Base-by-base conservation (phyloP, 2,329 filamentous ascomycete species). In the Aspergillus terreus region DNA sequence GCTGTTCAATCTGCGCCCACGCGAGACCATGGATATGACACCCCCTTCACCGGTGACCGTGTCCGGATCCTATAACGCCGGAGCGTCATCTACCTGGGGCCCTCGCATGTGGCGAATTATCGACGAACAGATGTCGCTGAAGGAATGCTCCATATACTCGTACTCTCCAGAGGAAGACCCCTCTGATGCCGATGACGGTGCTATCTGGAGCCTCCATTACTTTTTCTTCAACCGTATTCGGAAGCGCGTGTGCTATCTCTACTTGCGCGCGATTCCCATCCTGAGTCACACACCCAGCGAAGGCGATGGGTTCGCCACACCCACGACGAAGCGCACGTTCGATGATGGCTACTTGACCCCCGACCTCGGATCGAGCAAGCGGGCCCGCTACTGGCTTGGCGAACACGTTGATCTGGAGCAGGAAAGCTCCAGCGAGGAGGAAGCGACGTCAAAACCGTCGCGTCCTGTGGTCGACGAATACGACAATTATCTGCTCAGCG, bases 221-320 rank as follows among this genome's bases (percentile, higher is more conserved):
- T 96, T 99, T 77, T 95, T 97, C 71, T 97, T 96, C 81, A 96
- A 95, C 78, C 92, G 92, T 64, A 79, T 85, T 23, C 82, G 87
- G 66, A 97, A 97, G 76, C 85, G 94, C 40, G 92, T 99, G 15
- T 92, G 90, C 54, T 99, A 99, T 69, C 76, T 99, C 43, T 95
- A 96, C 65, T 82, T 96, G 43, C 87, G 92, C 55, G 92, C 90
- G n/a, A 83, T 96, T 43, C 76, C 75, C n/a, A 75, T 76, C 6
- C 66, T 92, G 83, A 52, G 86, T 87, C 60, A 85, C 88, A 64
- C 88, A 78, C 58, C 84, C 79, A 68, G 87, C 80, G 43, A 77
- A 50, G 68, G 59, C 12, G 42, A 30, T 30, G 27, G 27, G 27
- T 30, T 60, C 15, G 71, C 58, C 4, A 69, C 76, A 1, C 72